phyloP scores from a whole-genome alignment of 257 asterid species.

The Nicotiana tomentosiformis region DNA sequence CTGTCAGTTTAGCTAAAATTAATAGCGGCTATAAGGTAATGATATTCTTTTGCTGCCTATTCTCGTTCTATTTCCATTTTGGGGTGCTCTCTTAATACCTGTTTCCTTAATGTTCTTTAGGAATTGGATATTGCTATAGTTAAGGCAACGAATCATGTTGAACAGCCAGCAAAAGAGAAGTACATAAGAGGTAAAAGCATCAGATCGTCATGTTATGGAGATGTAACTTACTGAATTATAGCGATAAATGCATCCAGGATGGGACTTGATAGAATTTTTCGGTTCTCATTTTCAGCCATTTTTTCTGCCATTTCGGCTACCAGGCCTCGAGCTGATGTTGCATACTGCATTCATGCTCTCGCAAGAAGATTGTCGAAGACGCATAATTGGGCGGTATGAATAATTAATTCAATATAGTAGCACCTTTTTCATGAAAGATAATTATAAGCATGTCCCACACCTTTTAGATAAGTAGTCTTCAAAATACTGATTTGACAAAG shows the following conservation, averaged over 20 bases:
- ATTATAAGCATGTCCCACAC: neutral
- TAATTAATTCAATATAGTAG: neutral
- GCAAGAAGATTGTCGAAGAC: slow-evolving; percentile 89
- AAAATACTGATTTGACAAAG: neutral
- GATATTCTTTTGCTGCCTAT: neutral
- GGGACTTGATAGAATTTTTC: slow-evolving; percentile 18
- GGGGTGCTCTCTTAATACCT: slow-evolving; percentile 1
- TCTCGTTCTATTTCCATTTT: neutral
- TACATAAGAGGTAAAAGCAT: slow-evolving; percentile 65
- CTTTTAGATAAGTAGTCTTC: neutral
- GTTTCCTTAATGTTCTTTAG: slow-evolving; percentile 26
- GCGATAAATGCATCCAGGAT: slow-evolving; percentile 2
- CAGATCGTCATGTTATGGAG: neutral
- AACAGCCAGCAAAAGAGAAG: slow-evolving; percentile 93
- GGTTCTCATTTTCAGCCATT: slow-evolving; percentile 51
- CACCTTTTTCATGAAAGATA: neutral
- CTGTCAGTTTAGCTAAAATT: slow-evolving; percentile 93
- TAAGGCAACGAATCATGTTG: slow-evolving; percentile 95
- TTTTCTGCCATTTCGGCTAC: slow-evolving; percentile 88
- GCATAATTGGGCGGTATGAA: slow-evolving; percentile 95
- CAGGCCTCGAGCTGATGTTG: slow-evolving; percentile 98
- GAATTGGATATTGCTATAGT: slow-evolving; percentile 96
- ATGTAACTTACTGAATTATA: neutral
- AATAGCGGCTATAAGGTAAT: slow-evolving; percentile 90
- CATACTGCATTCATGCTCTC: slow-evolving; percentile 92